Percentiles rank a stretch among this genome's conserved stretches.
Evolutionary conservation across 2,329 filamentous ascomycete species (phyloP).

Genomic region (Stagonosporopsis tanaceti): DNA sequence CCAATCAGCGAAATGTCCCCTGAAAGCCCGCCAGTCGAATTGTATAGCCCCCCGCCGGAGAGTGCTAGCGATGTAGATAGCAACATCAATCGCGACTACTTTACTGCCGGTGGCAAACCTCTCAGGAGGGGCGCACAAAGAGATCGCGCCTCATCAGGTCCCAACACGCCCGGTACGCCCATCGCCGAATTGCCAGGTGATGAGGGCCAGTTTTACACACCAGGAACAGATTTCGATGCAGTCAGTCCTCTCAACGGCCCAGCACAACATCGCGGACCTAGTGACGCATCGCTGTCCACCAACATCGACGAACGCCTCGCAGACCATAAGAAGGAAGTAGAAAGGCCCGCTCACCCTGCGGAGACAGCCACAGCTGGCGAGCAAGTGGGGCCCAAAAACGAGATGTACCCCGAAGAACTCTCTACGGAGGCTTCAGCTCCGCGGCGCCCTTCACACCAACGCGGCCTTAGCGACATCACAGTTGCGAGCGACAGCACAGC

Average conservation of each 20-base stretch:
- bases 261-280: constrained; percentile 34
- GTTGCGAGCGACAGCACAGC: constrained; percentile 45
- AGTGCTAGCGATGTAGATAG: constrained; percentile 21
- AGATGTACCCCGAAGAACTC: not conserved
- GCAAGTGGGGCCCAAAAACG: not conserved
- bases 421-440: constrained; percentile 18
- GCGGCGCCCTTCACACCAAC: constrained; percentile 40
- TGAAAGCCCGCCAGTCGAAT: constrained; percentile 43
- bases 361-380: not conserved
- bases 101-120: constrained; percentile 29
- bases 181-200: constrained; percentile 46
- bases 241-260: constrained; percentile 23
- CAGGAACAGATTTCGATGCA: constrained; percentile 25
- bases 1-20: constrained; percentile 46
- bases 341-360: not conserved
- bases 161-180: constrained; percentile 35
- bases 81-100: constrained; percentile 33
- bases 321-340: constrained; percentile 13
- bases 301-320: constrained; percentile 43
- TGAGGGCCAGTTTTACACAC: constrained; percentile 30
- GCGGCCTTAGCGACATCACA: constrained; percentile 44
- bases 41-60: constrained; percentile 43
- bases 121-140: constrained; percentile 34
- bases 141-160: constrained; percentile 36
- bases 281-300: constrained; percentile 34